Evolutionary conservation across 768 basidiomycete genomes (phyloP).

Genomic region (Erythrobasidium yunnanense): DNA sequence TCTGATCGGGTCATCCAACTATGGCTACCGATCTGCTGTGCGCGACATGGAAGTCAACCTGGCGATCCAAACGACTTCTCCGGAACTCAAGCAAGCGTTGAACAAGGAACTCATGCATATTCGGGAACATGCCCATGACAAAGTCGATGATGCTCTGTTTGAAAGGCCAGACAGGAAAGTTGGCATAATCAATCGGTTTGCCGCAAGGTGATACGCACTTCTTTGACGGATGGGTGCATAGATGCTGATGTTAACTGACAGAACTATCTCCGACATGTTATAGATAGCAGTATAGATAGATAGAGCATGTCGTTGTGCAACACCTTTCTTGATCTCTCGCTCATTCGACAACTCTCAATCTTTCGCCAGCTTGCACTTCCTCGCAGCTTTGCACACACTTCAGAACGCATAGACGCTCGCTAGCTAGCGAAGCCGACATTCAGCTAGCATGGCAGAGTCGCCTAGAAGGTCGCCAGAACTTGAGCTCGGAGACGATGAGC

Average conservation of each 20-base stretch:
- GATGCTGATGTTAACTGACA: background rate
- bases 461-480: background rate
- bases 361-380: background rate
- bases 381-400: background rate
- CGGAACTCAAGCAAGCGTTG: conserved; percentile 21
- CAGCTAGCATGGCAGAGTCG: background rate
- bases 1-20: conserved; percentile 38
- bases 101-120: conserved; percentile 33
- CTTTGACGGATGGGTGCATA: background rate
- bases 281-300: background rate
- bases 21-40: conserved; percentile 33
- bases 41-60: conserved; percentile 37
- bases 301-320: background rate
- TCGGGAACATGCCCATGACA: conserved; percentile 21
- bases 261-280: conserved; percentile 19
- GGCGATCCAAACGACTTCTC: conserved; percentile 29
- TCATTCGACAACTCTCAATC: too few species aligned
- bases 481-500: background rate
- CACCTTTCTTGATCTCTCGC: too few species aligned
- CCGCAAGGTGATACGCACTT: conserved; percentile 29
- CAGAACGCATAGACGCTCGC: background rate
- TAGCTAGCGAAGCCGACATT: background rate
- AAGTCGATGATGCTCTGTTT: conserved; percentile 30
- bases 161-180: conserved; percentile 33
- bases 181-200: conserved; percentile 29